Evolutionary conservation across 78 protist genomes (phyloP).

Genomic region (Creolimax fragrantissima): DNA sequence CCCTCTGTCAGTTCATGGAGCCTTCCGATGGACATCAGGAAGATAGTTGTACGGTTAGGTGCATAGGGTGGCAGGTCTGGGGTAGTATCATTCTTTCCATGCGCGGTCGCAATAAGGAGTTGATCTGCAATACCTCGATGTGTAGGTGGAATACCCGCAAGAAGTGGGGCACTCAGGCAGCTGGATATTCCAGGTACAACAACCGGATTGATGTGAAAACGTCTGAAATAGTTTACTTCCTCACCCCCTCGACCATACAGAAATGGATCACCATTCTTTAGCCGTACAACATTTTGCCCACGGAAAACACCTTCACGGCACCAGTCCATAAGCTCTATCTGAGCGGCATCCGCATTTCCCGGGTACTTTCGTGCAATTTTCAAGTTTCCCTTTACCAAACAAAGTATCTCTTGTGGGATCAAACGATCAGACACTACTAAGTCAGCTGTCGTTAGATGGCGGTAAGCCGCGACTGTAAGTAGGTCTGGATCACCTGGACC

Average conservation of each 20-base stretch:
- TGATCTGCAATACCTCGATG: conserved; percentile 39
- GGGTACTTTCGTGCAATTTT: not conserved
- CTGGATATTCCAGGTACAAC: conserved; percentile 41
- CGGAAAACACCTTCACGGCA: not conserved
- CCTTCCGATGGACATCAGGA: conserved; percentile 22
- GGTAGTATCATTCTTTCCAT: not conserved
- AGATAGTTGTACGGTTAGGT: not conserved
- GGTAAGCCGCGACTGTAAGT: not conserved
- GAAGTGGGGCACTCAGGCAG: conserved; percentile 29
- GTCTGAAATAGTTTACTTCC: conserved; percentile 31
- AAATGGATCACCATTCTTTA: conserved; percentile 53
- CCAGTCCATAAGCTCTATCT: conserved; percentile 22
- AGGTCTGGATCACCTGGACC: conserved; percentile 6
- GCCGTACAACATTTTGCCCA: conserved; percentile 33
- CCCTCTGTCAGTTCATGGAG: not conserved
- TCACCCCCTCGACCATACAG: conserved; percentile 51
- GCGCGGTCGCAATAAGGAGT: conserved; percentile 25
- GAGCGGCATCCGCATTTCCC: not conserved
- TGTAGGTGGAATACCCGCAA: conserved; percentile 39
- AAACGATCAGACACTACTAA: not conserved
- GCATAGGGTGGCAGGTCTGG: not conserved
- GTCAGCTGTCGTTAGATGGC: not conserved
- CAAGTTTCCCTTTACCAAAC: not conserved
- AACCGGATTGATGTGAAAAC: conserved; percentile 3
- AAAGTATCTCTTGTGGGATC: not conserved